phyloP scores from a whole-genome alignment of 768 basidiomycete genomes.

The Macrolepiota fuliginosa region DNA sequence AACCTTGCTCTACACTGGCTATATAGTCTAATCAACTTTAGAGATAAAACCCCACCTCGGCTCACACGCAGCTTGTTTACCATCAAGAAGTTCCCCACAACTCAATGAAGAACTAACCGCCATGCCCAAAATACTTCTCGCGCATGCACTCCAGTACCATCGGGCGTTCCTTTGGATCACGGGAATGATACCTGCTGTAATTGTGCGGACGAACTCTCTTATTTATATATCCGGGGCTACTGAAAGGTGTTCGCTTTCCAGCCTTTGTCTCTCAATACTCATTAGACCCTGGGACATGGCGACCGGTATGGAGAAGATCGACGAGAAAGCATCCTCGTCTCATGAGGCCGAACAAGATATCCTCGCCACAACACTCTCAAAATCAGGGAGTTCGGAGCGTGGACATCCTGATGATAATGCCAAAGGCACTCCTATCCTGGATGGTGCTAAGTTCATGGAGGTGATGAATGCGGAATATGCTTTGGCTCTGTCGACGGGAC shows the following conservation, averaged over 20 bases:
- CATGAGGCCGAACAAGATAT: slow-evolving; percentile 15
- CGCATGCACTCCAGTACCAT: not conserved
- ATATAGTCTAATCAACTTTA: not conserved
- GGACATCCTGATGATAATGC: not conserved
- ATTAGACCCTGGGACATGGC: not conserved
- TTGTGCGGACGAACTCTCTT: not conserved
- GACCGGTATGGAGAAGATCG: not conserved
- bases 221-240: not conserved
- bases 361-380: slow-evolving; percentile 3
- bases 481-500: slow-evolving; percentile 40
- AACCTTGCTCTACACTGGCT: not conserved
- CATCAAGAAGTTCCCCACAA: slow-evolving; percentile 6
- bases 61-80: not conserved
- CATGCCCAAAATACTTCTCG: not conserved
- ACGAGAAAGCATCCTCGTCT: slow-evolving; percentile 8
- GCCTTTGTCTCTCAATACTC: not conserved
- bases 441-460: slow-evolving; percentile 21
- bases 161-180: not conserved
- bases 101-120: not conserved
- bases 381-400: not conserved
- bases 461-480: slow-evolving; percentile 43
- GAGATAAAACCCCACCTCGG: not conserved
- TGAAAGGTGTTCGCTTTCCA: not conserved
- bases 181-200: slow-evolving; percentile 1
- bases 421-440: not conserved